phyloP scores from a whole-genome alignment of 2,329 filamentous ascomycete genomes.

The Drechslerella stenobrocha region DNA sequence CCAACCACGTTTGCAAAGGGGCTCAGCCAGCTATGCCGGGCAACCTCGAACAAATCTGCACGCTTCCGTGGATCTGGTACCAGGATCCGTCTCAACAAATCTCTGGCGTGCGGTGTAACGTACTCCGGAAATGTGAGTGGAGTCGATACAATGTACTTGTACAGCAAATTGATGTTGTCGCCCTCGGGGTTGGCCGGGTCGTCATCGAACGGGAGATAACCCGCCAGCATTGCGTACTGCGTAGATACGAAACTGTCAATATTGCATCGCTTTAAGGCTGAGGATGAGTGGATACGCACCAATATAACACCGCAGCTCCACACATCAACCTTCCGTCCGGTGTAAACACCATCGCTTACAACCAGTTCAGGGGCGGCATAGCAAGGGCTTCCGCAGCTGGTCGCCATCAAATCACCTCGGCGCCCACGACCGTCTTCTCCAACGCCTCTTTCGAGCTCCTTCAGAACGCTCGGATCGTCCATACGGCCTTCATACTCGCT shows the following conservation, averaged over 20 bases:
- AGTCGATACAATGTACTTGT: conserved; percentile 98
- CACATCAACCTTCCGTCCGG: conserved; percentile 94
- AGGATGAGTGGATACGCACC: conserved; percentile 63
- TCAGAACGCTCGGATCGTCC: conserved; percentile 83
- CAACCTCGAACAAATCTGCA: conserved; percentile 95
- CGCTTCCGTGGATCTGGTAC: conserved; percentile 93
- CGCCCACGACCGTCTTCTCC: conserved; percentile 63
- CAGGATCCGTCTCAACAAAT: conserved; percentile 86
- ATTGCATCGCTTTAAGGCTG: conserved; percentile 42
- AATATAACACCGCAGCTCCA: conserved; percentile 99
- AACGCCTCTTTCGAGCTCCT: conserved; percentile 80
- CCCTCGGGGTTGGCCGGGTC: conserved; percentile 97
- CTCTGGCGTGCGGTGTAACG: conserved; percentile 92
- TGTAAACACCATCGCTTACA: conserved; percentile 95
- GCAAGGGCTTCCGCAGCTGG: conserved; percentile 95
- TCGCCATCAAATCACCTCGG: conserved; percentile 96
- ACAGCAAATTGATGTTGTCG: conserved; percentile 97
- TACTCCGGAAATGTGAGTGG: conserved; percentile 98
- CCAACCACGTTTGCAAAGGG: conserved; percentile 96
- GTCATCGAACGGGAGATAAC: conserved; percentile 96
- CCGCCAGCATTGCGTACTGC: conserved; percentile 97
- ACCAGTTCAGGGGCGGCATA: conserved; percentile 97
- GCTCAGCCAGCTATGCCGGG: conserved; percentile 95
- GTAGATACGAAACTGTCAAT: conserved; percentile 33
- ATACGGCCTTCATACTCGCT: conserved; percentile 85